Evolutionary conservation across 2,329 filamentous ascomycete species (phyloP), one percentile per base, ranked within the genome.

Genomic region (Drechslera avenae): DNA sequence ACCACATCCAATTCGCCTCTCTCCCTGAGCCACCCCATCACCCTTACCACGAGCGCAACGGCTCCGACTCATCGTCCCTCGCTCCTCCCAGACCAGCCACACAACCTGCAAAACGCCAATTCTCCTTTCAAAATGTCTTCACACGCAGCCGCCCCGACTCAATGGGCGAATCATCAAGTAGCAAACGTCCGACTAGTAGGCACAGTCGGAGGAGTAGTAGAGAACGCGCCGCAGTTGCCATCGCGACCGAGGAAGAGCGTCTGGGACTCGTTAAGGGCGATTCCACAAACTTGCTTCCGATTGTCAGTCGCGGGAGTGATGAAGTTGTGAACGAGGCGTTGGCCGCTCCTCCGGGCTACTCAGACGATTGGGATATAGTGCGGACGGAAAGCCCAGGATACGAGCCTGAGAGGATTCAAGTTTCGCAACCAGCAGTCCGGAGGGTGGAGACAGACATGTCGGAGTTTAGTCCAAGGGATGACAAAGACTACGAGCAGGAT

Each of bases 91-190:
- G 67, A 49, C 72, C 83, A 3, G 86, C 86, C 1, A 86, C 86
- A 4, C 85, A 79, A 49, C 57, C 71, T 60, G 55, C 73, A 57
- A 84, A 88, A 9, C 83, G 93, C 53, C 90, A 96, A 68, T 99
- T 97, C 75, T 95, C 90, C 14, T 97, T 97, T 79, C 88, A 92
- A 59, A 91, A 89, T 59, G 85, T 96, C 44, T 94, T 97, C 73
- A 78, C 78, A 53, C 82, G 86, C 30, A 63, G 67, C 42, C 63
- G 66, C 19, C 54, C 62, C 36, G 64, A 69, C n/a, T 69, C 63
- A 3, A 60, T 54, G 13, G 63, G 65, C 14, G 60, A 63, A 35
- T 51, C 50, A 2, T 61, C 58, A 6, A 57, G 56, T 23, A 55
- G 44, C 19, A 51, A 18, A 18, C 48, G 66, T 18, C 72, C 69